phyloP scores from a whole-genome alignment of 768 basidiomycete genomes.

The Paxillus rubicundulus region DNA sequence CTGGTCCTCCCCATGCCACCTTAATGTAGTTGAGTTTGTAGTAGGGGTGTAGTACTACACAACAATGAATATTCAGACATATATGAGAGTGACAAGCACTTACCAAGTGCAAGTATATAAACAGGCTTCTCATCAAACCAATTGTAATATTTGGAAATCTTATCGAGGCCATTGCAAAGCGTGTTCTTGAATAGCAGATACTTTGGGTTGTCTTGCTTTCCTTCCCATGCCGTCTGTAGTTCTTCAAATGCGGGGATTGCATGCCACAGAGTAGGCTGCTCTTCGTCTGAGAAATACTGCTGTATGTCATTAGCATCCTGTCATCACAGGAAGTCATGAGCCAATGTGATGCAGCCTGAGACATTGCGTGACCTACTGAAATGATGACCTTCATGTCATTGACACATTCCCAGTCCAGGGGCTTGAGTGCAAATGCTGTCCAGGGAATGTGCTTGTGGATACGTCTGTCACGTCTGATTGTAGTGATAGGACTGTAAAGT shows the following conservation, averaged over 20 bases:
- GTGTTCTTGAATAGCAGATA: slow-evolving; percentile 17
- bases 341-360: too few relatives aligned
- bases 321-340: too few relatives aligned
- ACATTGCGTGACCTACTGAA: too few relatives aligned
- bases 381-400: too few relatives aligned
- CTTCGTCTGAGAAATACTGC: slow-evolving; percentile 26
- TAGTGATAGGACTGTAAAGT: too few relatives aligned
- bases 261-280: slow-evolving; percentile 22
- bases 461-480: too few relatives aligned
- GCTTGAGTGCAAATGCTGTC: too few relatives aligned
- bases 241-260: slow-evolving; percentile 29
- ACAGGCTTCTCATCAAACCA: slow-evolving; percentile 7
- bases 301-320: slow-evolving; percentile 24
- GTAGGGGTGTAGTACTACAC: too few relatives aligned
- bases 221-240: slow-evolving; percentile 28
- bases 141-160: slow-evolving; percentile 25
- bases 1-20: slow-evolving; percentile 25
- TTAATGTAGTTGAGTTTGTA: slow-evolving; percentile 27
- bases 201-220: slow-evolving; percentile 9
- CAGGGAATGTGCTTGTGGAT: too few relatives aligned
- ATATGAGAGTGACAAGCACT: slow-evolving; percentile 12
- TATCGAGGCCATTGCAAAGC: slow-evolving; percentile 27
- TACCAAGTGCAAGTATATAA: slow-evolving; percentile 27
- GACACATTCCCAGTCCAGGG: too few relatives aligned
- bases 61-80: too few relatives aligned